Conservation (phyloP, 2,329 filamentous ascomycete species). For the Chalara sp. region DNA sequence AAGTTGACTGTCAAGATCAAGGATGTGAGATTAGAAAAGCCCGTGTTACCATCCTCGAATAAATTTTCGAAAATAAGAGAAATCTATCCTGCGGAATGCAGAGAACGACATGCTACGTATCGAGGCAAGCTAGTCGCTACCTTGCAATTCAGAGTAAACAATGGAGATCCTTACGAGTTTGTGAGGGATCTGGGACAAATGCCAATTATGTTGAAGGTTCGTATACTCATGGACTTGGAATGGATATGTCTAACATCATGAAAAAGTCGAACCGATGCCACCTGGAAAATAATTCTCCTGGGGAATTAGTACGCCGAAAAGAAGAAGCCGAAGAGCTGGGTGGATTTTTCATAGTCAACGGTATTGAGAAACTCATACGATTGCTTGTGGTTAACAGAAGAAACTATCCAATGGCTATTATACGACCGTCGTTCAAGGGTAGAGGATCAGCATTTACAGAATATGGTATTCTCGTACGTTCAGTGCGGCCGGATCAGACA, state of each 20-base stretch:
- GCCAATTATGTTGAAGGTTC: constrained; percentile 86
- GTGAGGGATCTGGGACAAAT: constrained; percentile 81
- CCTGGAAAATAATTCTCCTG: constrained; percentile 77
- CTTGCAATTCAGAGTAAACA: constrained; percentile 81
- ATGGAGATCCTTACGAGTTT: constrained; percentile 76
- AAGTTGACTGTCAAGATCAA: constrained; percentile 71
- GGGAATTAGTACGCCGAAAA: constrained; percentile 74
- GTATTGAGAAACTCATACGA: constrained; percentile 93
- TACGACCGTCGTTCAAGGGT: constrained; percentile 81
- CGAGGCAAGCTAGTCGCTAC: constrained; percentile 77
- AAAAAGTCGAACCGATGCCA: constrained; percentile 80
- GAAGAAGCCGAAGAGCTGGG: constrained; percentile 96
- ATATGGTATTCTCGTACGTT: constrained; percentile 85
- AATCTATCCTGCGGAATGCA: constrained; percentile 85
- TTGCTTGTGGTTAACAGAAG: constrained; percentile 83
- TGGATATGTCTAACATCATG: constrained; percentile 2
- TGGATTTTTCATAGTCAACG: constrained; percentile 96
- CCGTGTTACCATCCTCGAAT: constrained; percentile 71
- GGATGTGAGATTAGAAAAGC: constrained; percentile 76
- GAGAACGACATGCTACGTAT: constrained; percentile 90
- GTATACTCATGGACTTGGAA: constrained; percentile 1
- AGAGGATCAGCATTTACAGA: constrained; percentile 83
- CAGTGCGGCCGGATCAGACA: constrained; percentile 92
- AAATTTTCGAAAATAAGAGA: constrained; percentile 79
- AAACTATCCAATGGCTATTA: constrained; percentile 93